Base-by-base conservation (phyloP, 495 filamentous ascomycete genomes). In the Neurospora sp. region DNA sequence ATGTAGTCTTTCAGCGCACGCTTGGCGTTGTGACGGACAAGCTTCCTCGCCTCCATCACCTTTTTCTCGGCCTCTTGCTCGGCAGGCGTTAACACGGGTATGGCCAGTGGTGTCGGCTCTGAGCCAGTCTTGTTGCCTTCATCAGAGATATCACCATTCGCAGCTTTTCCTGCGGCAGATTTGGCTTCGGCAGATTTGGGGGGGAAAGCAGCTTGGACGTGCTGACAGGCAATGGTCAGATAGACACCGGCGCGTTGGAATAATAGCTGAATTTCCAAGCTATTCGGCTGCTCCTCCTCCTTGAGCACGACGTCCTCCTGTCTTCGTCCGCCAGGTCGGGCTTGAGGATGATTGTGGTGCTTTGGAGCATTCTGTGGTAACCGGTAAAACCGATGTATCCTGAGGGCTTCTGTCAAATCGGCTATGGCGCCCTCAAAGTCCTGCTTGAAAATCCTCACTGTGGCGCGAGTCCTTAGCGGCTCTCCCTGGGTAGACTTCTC, bases 181-280 rank as follows among this genome's bases (percentile, higher is more conserved):
- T 48, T 20, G 46, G 46, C 20, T 54, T 23, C 46, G 20, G 46
- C 20, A 6, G n/a, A 20, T 66, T 66, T 66, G 70, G 6, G 18
- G 5, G 73, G 39, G 8, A 79, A 74, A 0, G 75, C 76, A 0
- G 72, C 74, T 2, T 59, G 37, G 69, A 93, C 86, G 74, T 89
- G 83, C 69, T 89, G 85, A 75, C 87, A 90, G 23, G 92, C 92
- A 76, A 93, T 85, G 3, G 87, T 89, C 35, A 94, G 83, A 76
- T 93, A 92, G 23, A 90, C 89, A n/a, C 89, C 88, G 0, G 90
- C 92, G 11, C 92, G 87, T 72, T 94, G 92, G 77, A 94, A 94
- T 4, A 92, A 83, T 8, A 94, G 80, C 76, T 94, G 92, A 41
- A 86, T 86, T 76, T 94, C 92, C 39, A 92, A 79, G 78, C 91